Conservation (phyloP, 2,329 filamentous ascomycete species). For the Cordyceps farinosa region DNA sequence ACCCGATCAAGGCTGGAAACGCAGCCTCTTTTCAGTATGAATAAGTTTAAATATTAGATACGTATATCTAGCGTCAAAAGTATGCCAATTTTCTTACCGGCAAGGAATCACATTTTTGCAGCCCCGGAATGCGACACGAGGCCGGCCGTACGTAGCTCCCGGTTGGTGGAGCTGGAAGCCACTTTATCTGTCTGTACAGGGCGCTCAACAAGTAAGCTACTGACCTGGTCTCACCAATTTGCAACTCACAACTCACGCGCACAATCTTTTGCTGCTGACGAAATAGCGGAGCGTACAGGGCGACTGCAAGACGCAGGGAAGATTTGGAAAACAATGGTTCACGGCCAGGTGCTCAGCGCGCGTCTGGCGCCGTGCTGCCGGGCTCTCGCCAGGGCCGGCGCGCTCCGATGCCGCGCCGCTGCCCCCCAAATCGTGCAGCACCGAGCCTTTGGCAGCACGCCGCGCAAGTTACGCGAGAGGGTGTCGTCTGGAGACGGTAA, state of each 20-base stretch:
- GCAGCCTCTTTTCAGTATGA: too few species aligned
- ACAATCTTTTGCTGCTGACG: not conserved
- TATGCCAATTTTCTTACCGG: too few species aligned
- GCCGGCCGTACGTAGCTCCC: not conserved
- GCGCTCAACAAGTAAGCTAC: not conserved
- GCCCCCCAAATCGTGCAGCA: not conserved
- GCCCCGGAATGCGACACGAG: not conserved
- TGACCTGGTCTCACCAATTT: not conserved
- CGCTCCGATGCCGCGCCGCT: not conserved
- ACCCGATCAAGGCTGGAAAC: too few species aligned
- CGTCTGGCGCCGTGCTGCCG: not conserved
- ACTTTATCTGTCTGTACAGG: not conserved
- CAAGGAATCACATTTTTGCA: not conserved
- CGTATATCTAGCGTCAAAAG: too few species aligned
- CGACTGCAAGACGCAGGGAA: not conserved
- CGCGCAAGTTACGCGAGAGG: not conserved
- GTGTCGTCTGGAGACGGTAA: not conserved
- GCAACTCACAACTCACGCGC: not conserved
- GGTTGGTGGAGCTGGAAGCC: constrained; percentile 12
- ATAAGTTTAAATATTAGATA: too few species aligned
- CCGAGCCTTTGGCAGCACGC: not conserved
- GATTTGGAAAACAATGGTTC: not conserved
- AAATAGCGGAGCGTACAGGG: not conserved
- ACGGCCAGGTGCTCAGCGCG: constrained; percentile 5
- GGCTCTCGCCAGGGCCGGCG: not conserved